These are phyloP conservation scores for Sclerotiophoma versabilis DNA, from an alignment of 2,329 filamentous ascomycete species.

Conservation along the genomic window DNA sequence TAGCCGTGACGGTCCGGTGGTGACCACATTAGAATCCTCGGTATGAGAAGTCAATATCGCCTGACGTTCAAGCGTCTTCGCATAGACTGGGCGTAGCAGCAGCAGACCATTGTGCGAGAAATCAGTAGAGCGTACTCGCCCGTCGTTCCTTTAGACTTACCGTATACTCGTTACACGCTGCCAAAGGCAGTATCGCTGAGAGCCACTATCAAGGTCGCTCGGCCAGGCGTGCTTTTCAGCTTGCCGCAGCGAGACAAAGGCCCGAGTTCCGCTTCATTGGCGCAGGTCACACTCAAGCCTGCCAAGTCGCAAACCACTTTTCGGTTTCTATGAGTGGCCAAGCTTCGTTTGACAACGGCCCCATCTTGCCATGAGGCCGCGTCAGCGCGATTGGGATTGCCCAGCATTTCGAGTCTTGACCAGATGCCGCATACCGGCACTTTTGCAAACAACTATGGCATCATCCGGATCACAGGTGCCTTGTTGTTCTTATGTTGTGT, in stretches of 20 bases:
- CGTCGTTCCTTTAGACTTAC: conserved; percentile 10
- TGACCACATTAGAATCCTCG: conserved; percentile 4
- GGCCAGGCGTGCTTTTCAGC: conserved; percentile 36
- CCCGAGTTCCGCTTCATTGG: conserved; percentile 40
- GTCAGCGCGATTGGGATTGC: conserved; percentile 37
- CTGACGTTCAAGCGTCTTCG: conserved; percentile 14
- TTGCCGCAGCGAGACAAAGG: conserved; percentile 42
- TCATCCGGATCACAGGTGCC: conserved; percentile 4
- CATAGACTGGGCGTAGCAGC: conserved; percentile 8
- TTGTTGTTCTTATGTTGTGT: neutral
- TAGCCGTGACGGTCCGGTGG: conserved; percentile 6
- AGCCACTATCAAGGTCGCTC: conserved; percentile 21
- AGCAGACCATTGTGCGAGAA: conserved; percentile 1
- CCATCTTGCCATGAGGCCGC: conserved; percentile 36
- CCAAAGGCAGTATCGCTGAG: conserved; percentile 29
- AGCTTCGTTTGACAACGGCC: conserved; percentile 32
- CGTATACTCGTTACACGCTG: conserved; percentile 24
- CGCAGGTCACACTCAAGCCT: conserved; percentile 41
- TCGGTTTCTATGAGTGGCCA: conserved; percentile 41
- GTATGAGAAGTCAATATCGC: conserved; percentile 8
- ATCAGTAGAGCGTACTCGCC: conserved; percentile 7
- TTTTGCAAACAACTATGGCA: neutral
- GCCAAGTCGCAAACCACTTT: conserved; percentile 43
- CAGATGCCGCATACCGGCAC: neutral
- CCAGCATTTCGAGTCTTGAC: conserved; percentile 11